These are phyloP conservation scores for Drosera spatulata DNA, from an alignment of 179 eudicot genomes.

Conservation along the genomic window DNA sequence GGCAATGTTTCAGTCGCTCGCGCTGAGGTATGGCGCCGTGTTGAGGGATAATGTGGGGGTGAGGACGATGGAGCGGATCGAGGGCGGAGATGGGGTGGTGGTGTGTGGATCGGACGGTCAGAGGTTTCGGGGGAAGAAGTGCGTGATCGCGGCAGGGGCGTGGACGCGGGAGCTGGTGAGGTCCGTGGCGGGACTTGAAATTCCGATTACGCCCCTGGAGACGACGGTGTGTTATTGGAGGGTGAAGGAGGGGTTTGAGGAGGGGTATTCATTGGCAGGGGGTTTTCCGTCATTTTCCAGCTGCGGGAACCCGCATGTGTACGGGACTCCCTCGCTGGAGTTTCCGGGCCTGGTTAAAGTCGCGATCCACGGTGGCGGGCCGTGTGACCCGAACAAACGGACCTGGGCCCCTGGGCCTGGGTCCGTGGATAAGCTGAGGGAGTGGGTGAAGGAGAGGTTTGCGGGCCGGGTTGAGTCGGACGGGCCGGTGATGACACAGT, in stretches of 20 bases:
- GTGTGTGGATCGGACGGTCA: slow-evolving; percentile 21
- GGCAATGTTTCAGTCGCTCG: slow-evolving; percentile 73
- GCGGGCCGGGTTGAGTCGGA: slow-evolving; percentile 34
- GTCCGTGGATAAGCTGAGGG: slow-evolving; percentile 15
- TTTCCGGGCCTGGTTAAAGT: slow-evolving; percentile 69
- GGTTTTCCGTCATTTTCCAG: slow-evolving; percentile 73
- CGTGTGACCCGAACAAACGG: slow-evolving; percentile 53
- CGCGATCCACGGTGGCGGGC: slow-evolving; percentile 49
- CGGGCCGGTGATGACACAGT: slow-evolving; percentile 44
- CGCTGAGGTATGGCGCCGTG: slow-evolving; percentile 43
- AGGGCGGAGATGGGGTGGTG: slow-evolving; percentile 13
- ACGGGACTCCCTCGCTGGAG: slow-evolving; percentile 77
- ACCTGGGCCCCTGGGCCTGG: slow-evolving; percentile 27
- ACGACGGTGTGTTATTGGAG: slow-evolving; percentile 60
- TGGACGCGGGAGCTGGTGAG: slow-evolving; percentile 46
- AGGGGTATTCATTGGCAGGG: slow-evolving; percentile 31
- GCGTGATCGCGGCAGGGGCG: slow-evolving; percentile 61
- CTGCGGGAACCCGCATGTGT: slow-evolving; percentile 54
- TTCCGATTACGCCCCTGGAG: slow-evolving; percentile 63
- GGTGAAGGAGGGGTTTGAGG: slow-evolving; percentile 39
- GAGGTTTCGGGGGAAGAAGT: slow-evolving; percentile 40
- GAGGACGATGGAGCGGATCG: slow-evolving; percentile 6
- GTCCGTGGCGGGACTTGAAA: slow-evolving; percentile 3
- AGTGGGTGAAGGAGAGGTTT: slow-evolving; percentile 45
- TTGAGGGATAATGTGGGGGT: slow-evolving; percentile 54